phyloP scores from a whole-genome alignment of 768 basidiomycete genomes.

The Crassisporium funariophilum region DNA sequence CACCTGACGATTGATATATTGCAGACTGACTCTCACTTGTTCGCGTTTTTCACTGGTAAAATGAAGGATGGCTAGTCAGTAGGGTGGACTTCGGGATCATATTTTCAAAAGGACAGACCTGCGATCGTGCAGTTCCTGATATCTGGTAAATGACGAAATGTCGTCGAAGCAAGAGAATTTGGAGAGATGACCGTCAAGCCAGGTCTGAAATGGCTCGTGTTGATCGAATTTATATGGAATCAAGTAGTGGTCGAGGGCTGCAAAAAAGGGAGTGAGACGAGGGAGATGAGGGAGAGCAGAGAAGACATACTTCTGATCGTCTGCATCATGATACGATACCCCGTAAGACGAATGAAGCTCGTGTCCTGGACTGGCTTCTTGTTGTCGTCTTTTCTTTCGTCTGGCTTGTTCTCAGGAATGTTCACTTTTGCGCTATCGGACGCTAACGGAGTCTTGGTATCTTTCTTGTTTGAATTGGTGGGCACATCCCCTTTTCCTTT shows the following conservation, averaged over 20 bases:
- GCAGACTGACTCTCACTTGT: no score
- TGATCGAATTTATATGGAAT: conserved; percentile 41
- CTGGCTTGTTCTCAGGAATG: no score
- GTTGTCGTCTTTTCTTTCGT: conserved; percentile 12
- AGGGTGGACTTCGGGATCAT: no score
- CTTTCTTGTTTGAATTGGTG: no score
- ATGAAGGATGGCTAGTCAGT: no score
- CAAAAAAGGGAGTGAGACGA: conserved; percentile 1
- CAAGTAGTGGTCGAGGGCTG: conserved; percentile 51
- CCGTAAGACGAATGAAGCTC: conserved; percentile 38
- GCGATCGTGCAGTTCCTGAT: neutral
- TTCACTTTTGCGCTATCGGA: no score
- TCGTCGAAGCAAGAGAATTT: neutral
- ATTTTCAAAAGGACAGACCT: no score
- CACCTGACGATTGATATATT: no score
- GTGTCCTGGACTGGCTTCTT: conserved; percentile 15
- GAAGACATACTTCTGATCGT: conserved; percentile 41
- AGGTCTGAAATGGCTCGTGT: conserved; percentile 36
- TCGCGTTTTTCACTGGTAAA: no score
- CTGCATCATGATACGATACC: conserved; percentile 39
- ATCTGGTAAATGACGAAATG: neutral
- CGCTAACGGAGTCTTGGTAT: no score
- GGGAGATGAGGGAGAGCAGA: neutral
- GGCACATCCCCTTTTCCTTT: no score
- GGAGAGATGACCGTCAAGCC: conserved; percentile 35